Base-by-base conservation (phyloP, 2,329 filamentous ascomycete genomes). In the Leptographium galeiforme region DNA sequence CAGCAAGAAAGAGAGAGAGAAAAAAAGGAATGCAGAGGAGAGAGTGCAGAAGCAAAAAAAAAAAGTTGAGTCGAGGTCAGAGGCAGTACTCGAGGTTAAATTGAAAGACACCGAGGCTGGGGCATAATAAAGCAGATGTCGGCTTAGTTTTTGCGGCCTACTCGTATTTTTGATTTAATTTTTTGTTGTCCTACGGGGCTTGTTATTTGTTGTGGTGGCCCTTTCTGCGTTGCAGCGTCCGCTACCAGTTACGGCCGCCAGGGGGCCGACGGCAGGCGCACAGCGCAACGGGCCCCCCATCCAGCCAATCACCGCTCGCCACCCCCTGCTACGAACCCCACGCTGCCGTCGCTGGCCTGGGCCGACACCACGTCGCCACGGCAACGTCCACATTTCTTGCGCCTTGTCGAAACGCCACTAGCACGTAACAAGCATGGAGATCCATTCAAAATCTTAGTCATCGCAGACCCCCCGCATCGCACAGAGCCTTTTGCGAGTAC, bases 301-400 rank as follows among this genome's bases (percentile, higher is more conserved):
- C n/a, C 10, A 34, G 56, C 58, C 58, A 60, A 60, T 60, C 46
- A 55, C 14, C 38, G 19, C 2, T 19, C 38, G 10, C 8, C 12
- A 19, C 34, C 13, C 13, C 13, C 13, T 33, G 45, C 38, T 43
- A 30, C 47, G 48, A 56, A 57, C 55, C 25, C 57, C 55, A 55
- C 55, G 18, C 50, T 18, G 43, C 32, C 30, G 41, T 47, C 12
- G 48, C 40, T 25, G 46, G 47, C 36, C 19, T 19, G 53, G 50
- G 13, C 51, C 30, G 18, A 14, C 7, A 14, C 46, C 33, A 18
- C 36, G 57, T 60, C 53, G 25, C 55, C 53, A 57, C 36, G 51
- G 55, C 58, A 60, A 60, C 58, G 19, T 12, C n/a, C 19, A 47
- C 45, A 39, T 14, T 25, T 44, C 13, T 36, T 47, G 32, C 10